phyloP scores from a whole-genome alignment of 1,284 basidiomycete species.

The Porogramme epimiltina region DNA sequence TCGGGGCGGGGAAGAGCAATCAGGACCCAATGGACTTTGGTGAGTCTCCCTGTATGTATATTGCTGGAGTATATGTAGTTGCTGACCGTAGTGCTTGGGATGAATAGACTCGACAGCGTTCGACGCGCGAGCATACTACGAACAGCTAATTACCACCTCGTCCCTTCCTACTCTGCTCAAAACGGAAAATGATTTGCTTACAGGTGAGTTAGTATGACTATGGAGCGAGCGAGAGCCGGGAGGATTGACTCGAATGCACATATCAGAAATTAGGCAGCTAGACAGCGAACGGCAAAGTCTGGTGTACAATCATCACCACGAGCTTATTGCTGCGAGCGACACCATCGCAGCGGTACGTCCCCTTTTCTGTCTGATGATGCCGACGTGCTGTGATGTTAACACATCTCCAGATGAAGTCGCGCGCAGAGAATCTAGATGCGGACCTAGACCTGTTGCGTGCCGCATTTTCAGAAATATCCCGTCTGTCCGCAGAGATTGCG shows the following conservation, averaged over 20 bases:
- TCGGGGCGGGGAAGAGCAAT: slow-evolving; percentile 46
- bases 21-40: slow-evolving; percentile 82
- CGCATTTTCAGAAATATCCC: slow-evolving; percentile 84
- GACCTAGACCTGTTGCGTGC: slow-evolving; percentile 80
- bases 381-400: slow-evolving; percentile 2
- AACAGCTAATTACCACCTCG: slow-evolving; percentile 80
- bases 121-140: slow-evolving; percentile 80
- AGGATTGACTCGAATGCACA: neutral
- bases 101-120: slow-evolving; percentile 81
- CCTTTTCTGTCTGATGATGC: neutral
- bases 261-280: slow-evolving; percentile 79
- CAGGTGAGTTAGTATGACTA: slow-evolving; percentile 48
- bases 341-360: slow-evolving; percentile 82
- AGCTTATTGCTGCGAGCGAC: slow-evolving; percentile 89
- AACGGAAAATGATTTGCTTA: slow-evolving; percentile 76
- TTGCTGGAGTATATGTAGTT: neutral
- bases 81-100: slow-evolving; percentile 4
- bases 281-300: slow-evolving; percentile 88
- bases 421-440: slow-evolving; percentile 79
- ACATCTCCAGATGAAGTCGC: slow-evolving; percentile 71
- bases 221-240: neutral
- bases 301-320: slow-evolving; percentile 94
- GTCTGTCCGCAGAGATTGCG: slow-evolving; percentile 71
- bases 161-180: slow-evolving; percentile 72
- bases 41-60: slow-evolving; percentile 27